Evolutionary conservation across 495 filamentous ascomycete genomes (phyloP).

Genomic region (Astrocystis sublimbata): DNA sequence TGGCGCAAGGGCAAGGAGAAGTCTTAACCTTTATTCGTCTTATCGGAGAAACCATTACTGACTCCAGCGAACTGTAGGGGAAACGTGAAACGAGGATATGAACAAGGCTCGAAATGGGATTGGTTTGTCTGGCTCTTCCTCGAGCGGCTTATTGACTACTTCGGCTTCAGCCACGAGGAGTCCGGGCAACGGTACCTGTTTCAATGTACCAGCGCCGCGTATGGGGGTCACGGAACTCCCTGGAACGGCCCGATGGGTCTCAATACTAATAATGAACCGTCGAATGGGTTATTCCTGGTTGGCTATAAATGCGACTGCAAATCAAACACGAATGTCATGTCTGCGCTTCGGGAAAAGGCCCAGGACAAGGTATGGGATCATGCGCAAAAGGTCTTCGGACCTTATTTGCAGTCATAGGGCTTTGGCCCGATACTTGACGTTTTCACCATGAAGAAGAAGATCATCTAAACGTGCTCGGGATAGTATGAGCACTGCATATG

Average conservation of each 20-base stretch:
- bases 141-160: constrained; percentile 23
- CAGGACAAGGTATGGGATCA: constrained; percentile 35
- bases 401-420: constrained; percentile 24
- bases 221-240: constrained; percentile 31
- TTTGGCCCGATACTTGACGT: no score
- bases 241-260: constrained; percentile 31
- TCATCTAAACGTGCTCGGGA: no score
- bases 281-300: constrained; percentile 35
- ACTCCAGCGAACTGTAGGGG: no score
- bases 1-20: no score
- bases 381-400: constrained; percentile 30
- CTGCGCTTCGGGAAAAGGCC: constrained; percentile 26
- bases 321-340: constrained; percentile 35
- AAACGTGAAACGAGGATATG: constrained; percentile 31
- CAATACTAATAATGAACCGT: constrained; percentile 20
- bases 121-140: constrained; percentile 29
- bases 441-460: no score
- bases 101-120: constrained; percentile 22
- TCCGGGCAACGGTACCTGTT: constrained; percentile 36
- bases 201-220: constrained; percentile 35
- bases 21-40: no score
- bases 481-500: no score
- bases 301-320: constrained; percentile 32
- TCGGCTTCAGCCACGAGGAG: constrained; percentile 27
- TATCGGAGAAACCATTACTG: no score